phyloP scores from a whole-genome alignment of 2,329 filamentous ascomycete genomes.

The Nemania serpens region DNA sequence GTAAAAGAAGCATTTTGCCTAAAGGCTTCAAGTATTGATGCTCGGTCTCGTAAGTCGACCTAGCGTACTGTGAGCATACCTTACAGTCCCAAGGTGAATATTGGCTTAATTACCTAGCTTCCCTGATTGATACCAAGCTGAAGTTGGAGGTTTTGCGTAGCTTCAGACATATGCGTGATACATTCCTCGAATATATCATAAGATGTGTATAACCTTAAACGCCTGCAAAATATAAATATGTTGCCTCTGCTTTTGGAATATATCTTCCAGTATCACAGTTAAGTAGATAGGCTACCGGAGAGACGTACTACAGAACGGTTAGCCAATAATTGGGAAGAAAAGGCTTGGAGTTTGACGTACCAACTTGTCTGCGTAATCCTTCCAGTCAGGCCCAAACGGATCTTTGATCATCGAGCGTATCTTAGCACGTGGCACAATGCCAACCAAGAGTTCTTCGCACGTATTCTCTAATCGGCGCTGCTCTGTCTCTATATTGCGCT shows the following conservation, averaged over 20 bases:
- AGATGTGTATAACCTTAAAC: conserved; percentile 6
- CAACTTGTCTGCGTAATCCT: conserved; percentile 2
- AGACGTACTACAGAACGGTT: not conserved
- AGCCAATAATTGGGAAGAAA: not conserved
- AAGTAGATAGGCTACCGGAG: not conserved
- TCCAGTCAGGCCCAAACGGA: conserved; percentile 11
- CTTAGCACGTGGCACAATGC: not conserved
- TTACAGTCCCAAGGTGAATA: not conserved
- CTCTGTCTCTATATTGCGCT: conserved; percentile 8
- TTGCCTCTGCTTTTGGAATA: not conserved
- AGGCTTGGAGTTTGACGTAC: not conserved
- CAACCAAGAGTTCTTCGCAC: not conserved
- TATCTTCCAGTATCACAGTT: not conserved
- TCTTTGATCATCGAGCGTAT: conserved; percentile 8
- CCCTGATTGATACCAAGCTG: conserved; percentile 3
- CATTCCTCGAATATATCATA: not conserved
- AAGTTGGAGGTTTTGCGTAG: not conserved
- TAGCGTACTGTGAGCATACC: not conserved
- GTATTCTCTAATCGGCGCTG: not conserved
- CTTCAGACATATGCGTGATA: not conserved
- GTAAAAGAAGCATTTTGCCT: conserved; percentile 3
- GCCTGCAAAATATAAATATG: not conserved
- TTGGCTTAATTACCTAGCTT: not conserved
- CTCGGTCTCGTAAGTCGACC: not conserved
- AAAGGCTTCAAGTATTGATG: conserved; percentile 4